Evolutionary conservation across 2,329 filamentous ascomycete species (phyloP), one percentile per base, ranked within the genome.

Genomic region (Sphaceloma murrayae): DNA sequence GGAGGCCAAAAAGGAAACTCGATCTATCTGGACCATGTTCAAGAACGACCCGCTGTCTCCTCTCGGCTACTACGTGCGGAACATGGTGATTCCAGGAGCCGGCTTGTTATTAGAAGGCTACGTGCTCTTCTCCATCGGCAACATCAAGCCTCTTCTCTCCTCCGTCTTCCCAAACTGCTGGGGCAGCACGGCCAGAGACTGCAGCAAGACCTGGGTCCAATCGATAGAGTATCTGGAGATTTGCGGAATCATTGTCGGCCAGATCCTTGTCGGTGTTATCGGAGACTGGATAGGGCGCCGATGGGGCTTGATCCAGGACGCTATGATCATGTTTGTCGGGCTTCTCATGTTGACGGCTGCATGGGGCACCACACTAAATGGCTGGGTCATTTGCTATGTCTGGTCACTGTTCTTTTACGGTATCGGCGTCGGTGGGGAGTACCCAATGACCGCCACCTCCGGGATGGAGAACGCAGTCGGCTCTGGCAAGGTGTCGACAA

Each of bases 371-470:
- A 85, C 77, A 26, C 73, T 93, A 40, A 59, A 96, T 58, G 88
- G 88, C 55, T 96, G 89, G 89, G 84, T 96, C 47, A 94, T 95
- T 58, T 94, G 87, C 73, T 96, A 96, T 62, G 84, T 82, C 49
- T 94, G 85, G 83, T 85, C 85, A 29, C 75, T 96, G 27, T 94
- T 95, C 72, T 85, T 96, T 69, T 91, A 91, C 64, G 78, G 81
- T 57, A 73, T 80, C 39, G 72, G 72, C 56, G 72, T 76, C 45
- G 85, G 86, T 55, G 87, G 87, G 54, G 88, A 94, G 67, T 95
- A 96, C 60, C 89, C 89, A 51, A 95, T 95, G 74, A 96, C 89
- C 24, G 89, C 89, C 13, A 95, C 89, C 9, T 87, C 85, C 6
- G 88, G 87, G 48, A 94, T 96, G 78, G 87, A 94, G 63, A 86